Evolutionary conservation across 148 eudicot species (phyloP).

Genomic region (Rhododendron griersonianum): DNA sequence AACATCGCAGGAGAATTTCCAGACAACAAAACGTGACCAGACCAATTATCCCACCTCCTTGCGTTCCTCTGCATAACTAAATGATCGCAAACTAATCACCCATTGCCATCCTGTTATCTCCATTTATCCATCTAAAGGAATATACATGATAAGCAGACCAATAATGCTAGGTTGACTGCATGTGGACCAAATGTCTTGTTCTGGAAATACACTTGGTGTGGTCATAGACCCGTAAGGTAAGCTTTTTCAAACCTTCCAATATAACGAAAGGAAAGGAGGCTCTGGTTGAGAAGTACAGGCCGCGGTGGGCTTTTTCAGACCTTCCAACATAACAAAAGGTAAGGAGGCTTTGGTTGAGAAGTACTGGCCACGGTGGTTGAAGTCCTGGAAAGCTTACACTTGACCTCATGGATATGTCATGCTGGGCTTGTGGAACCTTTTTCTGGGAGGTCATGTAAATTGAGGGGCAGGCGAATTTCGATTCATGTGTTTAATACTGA

Average conservation of each 20-base stretch:
- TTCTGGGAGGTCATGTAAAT: not conserved
- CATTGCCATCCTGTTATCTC: not conserved
- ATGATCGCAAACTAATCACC: not conserved
- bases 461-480: not conserved
- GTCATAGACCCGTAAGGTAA: not conserved
- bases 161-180: not conserved
- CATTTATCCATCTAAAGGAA: not conserved
- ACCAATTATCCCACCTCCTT: not conserved
- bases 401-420: not conserved
- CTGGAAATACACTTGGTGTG: not conserved
- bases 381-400: not conserved
- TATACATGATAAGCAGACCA: not conserved
- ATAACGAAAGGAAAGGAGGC: not conserved
- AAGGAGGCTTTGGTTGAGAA: not conserved
- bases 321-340: not conserved
- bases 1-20: not conserved
- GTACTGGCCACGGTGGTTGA: not conserved
- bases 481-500: not conserved
- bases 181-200: not conserved
- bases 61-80: not conserved
- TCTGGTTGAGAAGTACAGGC: not conserved
- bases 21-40: not conserved
- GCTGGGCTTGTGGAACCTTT: not conserved
- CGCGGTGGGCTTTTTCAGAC: not conserved
- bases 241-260: not conserved